phyloP scores from a whole-genome alignment of 1,284 basidiomycete genomes.

The Xerocomus minutiporus region DNA sequence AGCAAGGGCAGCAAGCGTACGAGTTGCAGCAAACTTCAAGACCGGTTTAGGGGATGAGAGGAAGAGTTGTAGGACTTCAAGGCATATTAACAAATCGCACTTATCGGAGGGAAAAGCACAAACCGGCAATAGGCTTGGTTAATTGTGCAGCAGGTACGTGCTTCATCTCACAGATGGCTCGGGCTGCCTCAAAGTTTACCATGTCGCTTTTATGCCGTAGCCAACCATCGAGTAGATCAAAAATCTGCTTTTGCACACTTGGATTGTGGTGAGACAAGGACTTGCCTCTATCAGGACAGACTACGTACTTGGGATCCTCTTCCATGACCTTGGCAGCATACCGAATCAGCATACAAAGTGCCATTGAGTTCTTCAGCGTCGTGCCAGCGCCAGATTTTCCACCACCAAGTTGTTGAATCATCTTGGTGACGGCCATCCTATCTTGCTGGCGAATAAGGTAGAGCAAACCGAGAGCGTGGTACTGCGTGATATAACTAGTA shows the following conservation, averaged over 20 bases:
- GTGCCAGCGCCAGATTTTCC: constrained; percentile 80
- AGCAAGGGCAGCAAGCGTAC: constrained; percentile 88
- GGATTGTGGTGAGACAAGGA: constrained; percentile 3
- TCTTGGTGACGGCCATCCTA: constrained; percentile 98
- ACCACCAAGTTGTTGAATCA: constrained; percentile 96
- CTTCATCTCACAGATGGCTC: constrained; percentile 95
- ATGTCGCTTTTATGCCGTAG: constrained; percentile 99
- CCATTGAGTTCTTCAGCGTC: constrained; percentile 92
- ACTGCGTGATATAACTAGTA: constrained; percentile 92
- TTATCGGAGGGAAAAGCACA: constrained; percentile 21
- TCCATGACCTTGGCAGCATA: constrained; percentile 98
- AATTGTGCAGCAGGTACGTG: constrained; percentile 76
- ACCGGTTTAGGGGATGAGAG: constrained; percentile 90
- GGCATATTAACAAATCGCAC: constrained; percentile 1
- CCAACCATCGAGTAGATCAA: constrained; percentile 93
- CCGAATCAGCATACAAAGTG: constrained; percentile 98
- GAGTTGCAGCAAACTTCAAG: constrained; percentile 96
- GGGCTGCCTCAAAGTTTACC: constrained; percentile 99
- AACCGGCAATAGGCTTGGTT: constrained; percentile 83
- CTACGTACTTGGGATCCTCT: constrained; percentile 90
- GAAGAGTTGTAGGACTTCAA: constrained; percentile 84
- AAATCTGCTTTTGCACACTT: constrained; percentile 88
- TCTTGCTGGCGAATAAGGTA: constrained; percentile 97
- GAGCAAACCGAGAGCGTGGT: constrained; percentile 92
- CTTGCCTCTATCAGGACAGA: background rate